Evolutionary conservation across 2,329 filamentous ascomycete species (phyloP).

Genomic region (Phoma herbarum): DNA sequence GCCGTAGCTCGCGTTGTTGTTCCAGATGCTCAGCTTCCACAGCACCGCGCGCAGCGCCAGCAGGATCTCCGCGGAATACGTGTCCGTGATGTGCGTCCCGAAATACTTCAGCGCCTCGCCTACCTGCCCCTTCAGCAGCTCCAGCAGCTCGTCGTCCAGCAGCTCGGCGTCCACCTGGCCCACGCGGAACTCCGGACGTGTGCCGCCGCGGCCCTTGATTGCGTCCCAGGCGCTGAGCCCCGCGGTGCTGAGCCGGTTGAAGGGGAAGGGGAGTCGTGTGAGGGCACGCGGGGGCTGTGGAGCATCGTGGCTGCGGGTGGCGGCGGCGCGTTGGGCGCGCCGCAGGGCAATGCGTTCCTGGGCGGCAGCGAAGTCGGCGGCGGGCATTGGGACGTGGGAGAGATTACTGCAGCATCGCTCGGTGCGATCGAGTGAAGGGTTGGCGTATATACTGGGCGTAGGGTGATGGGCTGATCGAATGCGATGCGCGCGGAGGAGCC

Average conservation of each 20-base stretch:
- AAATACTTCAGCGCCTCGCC: constrained; percentile 89
- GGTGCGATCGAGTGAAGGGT: neutral
- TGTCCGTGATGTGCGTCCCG: constrained; percentile 77
- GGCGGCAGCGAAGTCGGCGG: constrained; percentile 82
- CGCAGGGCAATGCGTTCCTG: constrained; percentile 86
- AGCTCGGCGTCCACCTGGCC: constrained; percentile 96
- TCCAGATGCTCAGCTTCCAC: constrained; percentile 97
- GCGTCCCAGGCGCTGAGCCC: constrained; percentile 71
- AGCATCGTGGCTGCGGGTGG: constrained; percentile 60
- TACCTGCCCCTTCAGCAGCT: constrained; percentile 85
- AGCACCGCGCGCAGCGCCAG: constrained; percentile 78
- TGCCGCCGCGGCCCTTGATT: constrained; percentile 77
- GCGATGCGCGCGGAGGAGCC: constrained; percentile 31
- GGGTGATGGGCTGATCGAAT: constrained; percentile 32
- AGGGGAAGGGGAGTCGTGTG: constrained; percentile 60
- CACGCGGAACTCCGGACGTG: constrained; percentile 86
- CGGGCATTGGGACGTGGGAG: constrained; percentile 42
- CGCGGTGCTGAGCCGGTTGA: constrained; percentile 64
- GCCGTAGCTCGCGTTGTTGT: constrained; percentile 94
- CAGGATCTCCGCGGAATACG: constrained; percentile 87
- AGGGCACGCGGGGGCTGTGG: constrained; percentile 58
- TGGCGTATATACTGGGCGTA: constrained; percentile 5
- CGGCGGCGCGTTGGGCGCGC: constrained; percentile 76
- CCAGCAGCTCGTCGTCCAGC: constrained; percentile 89
- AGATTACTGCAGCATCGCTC: constrained; percentile 7